A percentile compares a stretch with the other conserved stretches of the same genome.
Conservation (phyloP, 1,139 yeast genomes). For the Pneumocystis oryctolagi region DNA sequence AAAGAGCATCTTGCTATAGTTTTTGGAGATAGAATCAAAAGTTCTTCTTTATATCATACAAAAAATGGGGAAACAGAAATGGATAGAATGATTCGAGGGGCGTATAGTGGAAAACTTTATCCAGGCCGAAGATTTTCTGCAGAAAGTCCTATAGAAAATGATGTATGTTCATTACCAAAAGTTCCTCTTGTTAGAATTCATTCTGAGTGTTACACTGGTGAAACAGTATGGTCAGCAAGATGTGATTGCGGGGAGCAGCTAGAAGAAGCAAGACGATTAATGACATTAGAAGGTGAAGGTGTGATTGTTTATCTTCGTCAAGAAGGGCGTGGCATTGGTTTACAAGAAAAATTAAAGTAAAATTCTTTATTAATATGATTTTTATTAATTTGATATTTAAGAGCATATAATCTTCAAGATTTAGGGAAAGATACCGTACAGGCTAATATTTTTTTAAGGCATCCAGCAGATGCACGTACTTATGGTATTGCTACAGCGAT, state of each 20-base stretch:
- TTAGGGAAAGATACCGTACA: slow-evolving; percentile 97
- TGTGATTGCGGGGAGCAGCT: slow-evolving; percentile 99
- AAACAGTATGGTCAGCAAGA: slow-evolving; percentile 96
- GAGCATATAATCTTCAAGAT: slow-evolving; percentile 89
- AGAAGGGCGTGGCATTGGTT: slow-evolving; percentile 96
- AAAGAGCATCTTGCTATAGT: slow-evolving; percentile 96
- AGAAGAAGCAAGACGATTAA: slow-evolving; percentile 88
- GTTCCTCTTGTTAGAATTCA: slow-evolving; percentile 65
- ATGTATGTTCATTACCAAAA: slow-evolving; percentile 6
- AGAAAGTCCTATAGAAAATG: slow-evolving; percentile 23
- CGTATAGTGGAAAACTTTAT: slow-evolving; percentile 72
- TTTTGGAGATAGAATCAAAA: slow-evolving; percentile 81
- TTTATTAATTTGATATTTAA: background rate
- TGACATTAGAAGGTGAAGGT: slow-evolving; percentile 79
- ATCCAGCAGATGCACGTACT: slow-evolving; percentile 92
- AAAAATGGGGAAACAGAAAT: slow-evolving; percentile 66
- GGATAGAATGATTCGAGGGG: slow-evolving; percentile 94
- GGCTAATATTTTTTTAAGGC: slow-evolving; percentile 80
- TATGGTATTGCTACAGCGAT: slow-evolving; percentile 91
- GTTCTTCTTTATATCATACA: slow-evolving; percentile 49
- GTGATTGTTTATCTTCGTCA: slow-evolving; percentile 92
- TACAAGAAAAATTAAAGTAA: slow-evolving; percentile 76
- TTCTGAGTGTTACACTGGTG: slow-evolving; percentile 97
- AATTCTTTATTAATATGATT: background rate
- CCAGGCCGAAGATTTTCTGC: slow-evolving; percentile 74